These are phyloP conservation scores for Aphanoascus verrucosus DNA, from an alignment of 2,329 filamentous ascomycete species.

Conservation along the genomic window DNA sequence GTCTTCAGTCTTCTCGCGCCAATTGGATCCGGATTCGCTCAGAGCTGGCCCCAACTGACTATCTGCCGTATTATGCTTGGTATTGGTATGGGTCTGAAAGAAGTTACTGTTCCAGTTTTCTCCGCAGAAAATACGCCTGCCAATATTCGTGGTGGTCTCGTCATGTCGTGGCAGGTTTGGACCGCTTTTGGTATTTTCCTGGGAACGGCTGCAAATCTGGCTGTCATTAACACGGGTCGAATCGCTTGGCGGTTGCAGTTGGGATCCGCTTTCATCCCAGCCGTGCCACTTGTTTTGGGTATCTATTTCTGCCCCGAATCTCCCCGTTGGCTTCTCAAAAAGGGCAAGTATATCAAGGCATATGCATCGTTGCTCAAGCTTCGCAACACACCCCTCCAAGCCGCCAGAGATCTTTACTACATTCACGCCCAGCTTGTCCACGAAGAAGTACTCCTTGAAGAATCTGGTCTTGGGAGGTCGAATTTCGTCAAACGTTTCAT, in stretches of 20 bases:
- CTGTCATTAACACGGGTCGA: conserved; percentile 48
- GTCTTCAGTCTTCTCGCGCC: conserved; percentile 57
- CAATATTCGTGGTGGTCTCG: conserved; percentile 45
- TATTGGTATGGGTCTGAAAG: conserved; percentile 52
- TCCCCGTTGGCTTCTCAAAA: conserved; percentile 58
- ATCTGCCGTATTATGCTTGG: conserved; percentile 48
- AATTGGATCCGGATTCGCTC: conserved; percentile 52
- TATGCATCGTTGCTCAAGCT: conserved; percentile 48
- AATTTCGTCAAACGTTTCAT: conserved; percentile 40
- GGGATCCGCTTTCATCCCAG: conserved; percentile 55
- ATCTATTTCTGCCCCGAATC: conserved; percentile 56
- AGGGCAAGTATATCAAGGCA: conserved; percentile 51
- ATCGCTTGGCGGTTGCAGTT: conserved; percentile 56
- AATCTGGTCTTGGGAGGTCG: conserved; percentile 26
- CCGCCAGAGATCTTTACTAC: conserved; percentile 50
- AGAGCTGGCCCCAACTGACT: conserved; percentile 50
- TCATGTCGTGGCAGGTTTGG: conserved; percentile 47
- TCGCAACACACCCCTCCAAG: conserved; percentile 52
- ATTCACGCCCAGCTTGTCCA: conserved; percentile 37
- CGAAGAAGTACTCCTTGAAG: conserved; percentile 31
- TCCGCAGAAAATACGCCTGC: conserved; percentile 47
- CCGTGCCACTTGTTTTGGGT: conserved; percentile 46
- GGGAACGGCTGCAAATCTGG: conserved; percentile 56
- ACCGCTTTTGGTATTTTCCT: conserved; percentile 52
- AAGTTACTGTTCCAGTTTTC: conserved; percentile 46